Conservation (phyloP, 2,329 filamentous ascomycete genomes). For the Colletotrichum plurivorum region DNA sequence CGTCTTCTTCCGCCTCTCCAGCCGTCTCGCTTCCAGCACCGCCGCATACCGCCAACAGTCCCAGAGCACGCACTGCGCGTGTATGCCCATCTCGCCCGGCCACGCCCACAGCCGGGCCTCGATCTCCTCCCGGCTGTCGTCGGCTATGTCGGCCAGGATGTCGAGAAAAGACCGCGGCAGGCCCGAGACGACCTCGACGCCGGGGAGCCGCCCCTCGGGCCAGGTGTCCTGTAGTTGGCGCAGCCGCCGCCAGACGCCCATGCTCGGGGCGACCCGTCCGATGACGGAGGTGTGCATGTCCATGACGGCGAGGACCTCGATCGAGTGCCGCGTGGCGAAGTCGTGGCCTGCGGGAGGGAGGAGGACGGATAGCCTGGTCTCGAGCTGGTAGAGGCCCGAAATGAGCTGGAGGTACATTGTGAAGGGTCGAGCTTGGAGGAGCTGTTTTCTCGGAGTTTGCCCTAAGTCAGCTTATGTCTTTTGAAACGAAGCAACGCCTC, state of each 20-base stretch:
- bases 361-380: conserved; percentile 8
- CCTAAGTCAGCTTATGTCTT: neutral
- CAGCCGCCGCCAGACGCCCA: conserved; percentile 38
- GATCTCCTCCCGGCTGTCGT: conserved; percentile 22
- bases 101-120: conserved; percentile 43
- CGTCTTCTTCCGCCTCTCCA: neutral
- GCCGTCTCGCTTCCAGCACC: conserved; percentile 42
- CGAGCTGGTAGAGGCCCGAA: conserved; percentile 32
- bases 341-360: conserved; percentile 24
- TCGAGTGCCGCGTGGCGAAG: conserved; percentile 17
- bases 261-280: conserved; percentile 31
- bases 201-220: conserved; percentile 25
- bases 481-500: neutral
- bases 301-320: conserved; percentile 42
- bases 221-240: conserved; percentile 35
- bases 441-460: neutral
- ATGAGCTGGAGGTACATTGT: conserved; percentile 39
- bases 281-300: conserved; percentile 38
- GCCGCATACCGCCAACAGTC: conserved; percentile 47
- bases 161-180: conserved; percentile 47
- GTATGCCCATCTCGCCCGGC: conserved; percentile 45
- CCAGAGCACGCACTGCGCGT: conserved; percentile 48
- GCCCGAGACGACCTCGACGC: conserved; percentile 49
- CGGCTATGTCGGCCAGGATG: conserved; percentile 43
- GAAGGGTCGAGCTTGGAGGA: conserved; percentile 34